phyloP scores from a whole-genome alignment of 495 filamentous ascomycete genomes.

The Penicillium mononematosum region DNA sequence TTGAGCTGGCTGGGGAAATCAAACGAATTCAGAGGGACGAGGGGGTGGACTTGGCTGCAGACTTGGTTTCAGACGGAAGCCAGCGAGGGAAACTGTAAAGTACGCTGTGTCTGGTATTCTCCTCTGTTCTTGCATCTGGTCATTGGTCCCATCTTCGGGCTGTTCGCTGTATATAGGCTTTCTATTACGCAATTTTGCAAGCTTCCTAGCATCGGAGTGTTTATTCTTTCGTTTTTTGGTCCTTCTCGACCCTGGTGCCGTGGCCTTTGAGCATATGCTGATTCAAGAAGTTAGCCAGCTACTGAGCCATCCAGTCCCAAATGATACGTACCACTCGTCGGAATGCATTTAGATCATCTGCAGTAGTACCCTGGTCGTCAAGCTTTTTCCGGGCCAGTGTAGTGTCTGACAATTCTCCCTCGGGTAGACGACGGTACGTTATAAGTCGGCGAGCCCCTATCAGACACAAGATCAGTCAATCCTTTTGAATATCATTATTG shows the following conservation, averaged over 20 bases:
- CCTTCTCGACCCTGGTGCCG: not conserved
- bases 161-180: not conserved
- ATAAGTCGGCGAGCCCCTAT: slow-evolving; percentile 82
- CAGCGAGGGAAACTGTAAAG: slow-evolving; percentile 29
- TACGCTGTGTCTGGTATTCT: not conserved
- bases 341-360: slow-evolving; percentile 80
- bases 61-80: slow-evolving; percentile 13
- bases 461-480: slow-evolving; percentile 5
- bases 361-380: slow-evolving; percentile 47
- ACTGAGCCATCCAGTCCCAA: not conserved
- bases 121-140: not conserved
- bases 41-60: slow-evolving; percentile 41
- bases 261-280: slow-evolving; percentile 22
- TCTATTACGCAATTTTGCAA: not conserved
- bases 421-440: slow-evolving; percentile 73
- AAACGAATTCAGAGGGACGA: slow-evolving; percentile 45
- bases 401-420: slow-evolving; percentile 53
- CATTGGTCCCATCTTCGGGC: not conserved
- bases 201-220: not conserved
- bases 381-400: slow-evolving; percentile 35
- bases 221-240: slow-evolving; percentile 12
- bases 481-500: not conserved
- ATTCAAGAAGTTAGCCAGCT: slow-evolving; percentile 3
- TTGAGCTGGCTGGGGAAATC: slow-evolving; percentile 55
- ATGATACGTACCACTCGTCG: slow-evolving; percentile 53